Evolutionary conservation across 257 asterid species (phyloP).

Genomic region (Solanum dulcamara): DNA sequence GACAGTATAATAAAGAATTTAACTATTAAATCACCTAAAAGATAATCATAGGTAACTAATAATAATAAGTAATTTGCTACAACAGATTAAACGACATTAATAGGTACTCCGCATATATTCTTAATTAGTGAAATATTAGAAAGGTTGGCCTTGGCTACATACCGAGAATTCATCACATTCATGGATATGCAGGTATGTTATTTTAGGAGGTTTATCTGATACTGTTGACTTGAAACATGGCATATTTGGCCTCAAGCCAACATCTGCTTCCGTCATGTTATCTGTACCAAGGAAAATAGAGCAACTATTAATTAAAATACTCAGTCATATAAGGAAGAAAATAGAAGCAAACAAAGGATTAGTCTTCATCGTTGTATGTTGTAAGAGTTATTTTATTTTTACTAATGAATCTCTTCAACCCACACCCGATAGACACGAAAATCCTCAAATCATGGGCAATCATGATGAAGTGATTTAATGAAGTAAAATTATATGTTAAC

Average conservation of each 20-base stretch:
- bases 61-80: background rate
- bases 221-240: slow-evolving; percentile 31
- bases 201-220: slow-evolving; percentile 27
- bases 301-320: background rate
- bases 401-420: background rate
- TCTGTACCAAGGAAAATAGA: background rate
- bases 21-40: background rate
- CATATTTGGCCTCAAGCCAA: slow-evolving; percentile 10
- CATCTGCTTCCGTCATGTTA: background rate
- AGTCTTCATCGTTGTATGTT: background rate
- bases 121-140: background rate
- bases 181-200: slow-evolving; percentile 46
- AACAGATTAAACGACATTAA: background rate
- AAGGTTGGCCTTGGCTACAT: slow-evolving; percentile 1
- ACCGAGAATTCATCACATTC: slow-evolving; percentile 73
- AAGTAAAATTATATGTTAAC: background rate
- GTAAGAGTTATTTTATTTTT: background rate
- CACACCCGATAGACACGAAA: background rate
- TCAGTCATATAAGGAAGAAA: background rate
- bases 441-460: background rate
- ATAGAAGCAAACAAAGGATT: background rate
- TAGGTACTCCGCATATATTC: too few relatives aligned
- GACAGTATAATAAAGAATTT: background rate
- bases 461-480: background rate
- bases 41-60: background rate